Percentiles rank a stretch among this genome's conserved stretches.
Evolutionary conservation across 108 stramenopile species (phyloP).

Genomic region (Mayamaea pseudoterrestris): DNA sequence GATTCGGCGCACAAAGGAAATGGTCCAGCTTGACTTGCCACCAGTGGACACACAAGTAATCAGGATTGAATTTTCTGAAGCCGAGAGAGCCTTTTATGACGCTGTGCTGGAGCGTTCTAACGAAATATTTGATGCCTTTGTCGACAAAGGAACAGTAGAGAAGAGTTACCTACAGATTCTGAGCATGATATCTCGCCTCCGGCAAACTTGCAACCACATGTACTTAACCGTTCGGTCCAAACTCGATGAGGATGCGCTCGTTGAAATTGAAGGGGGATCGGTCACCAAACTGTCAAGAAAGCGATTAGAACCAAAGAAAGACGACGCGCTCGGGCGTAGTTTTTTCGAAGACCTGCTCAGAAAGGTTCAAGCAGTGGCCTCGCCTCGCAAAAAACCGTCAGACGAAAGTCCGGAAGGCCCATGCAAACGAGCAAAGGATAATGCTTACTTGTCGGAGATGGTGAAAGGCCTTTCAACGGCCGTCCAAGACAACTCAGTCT

Average conservation of each 20-base stretch:
- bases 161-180: slow-evolving; percentile 79
- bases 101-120: slow-evolving; percentile 52
- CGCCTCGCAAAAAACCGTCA: not conserved
- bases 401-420: not conserved
- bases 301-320: too few relatives aligned
- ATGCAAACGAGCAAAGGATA: not conserved
- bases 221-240: slow-evolving; percentile 58
- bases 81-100: slow-evolving; percentile 76
- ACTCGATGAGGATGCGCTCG: too few relatives aligned
- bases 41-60: slow-evolving; percentile 57
- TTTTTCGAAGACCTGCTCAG: slow-evolving; percentile 10
- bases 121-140: slow-evolving; percentile 60
- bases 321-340: slow-evolving; percentile 4
- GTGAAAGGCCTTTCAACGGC: slow-evolving; percentile 40
- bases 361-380: slow-evolving; percentile 8
- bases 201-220: slow-evolving; percentile 76
- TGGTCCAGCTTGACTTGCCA: slow-evolving; percentile 49
- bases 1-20: slow-evolving; percentile 68
- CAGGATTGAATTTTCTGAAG: slow-evolving; percentile 34
- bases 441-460: slow-evolving; percentile 27
- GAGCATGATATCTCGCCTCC: slow-evolving; percentile 57
- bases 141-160: slow-evolving; percentile 50
- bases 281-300: too few relatives aligned
- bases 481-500: slow-evolving; percentile 23
- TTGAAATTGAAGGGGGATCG: too few relatives aligned